Evolutionary conservation across 805 yeast genomes (phyloP).

Genomic region (Yarrowia deformans): DNA sequence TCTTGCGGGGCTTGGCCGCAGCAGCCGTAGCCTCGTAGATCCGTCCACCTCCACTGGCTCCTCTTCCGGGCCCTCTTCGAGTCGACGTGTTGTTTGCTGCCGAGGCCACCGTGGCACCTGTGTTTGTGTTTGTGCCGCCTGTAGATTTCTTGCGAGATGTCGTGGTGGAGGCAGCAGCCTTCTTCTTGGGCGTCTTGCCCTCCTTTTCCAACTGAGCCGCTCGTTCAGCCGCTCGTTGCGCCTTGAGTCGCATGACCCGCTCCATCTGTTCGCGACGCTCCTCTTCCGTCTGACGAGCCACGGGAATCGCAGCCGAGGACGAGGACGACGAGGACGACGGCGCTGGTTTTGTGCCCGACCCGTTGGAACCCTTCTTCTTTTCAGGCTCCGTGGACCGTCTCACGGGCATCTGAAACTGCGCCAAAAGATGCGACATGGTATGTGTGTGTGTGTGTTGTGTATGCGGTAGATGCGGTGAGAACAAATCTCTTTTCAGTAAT

Average conservation of each 20-base stretch:
- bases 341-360: background rate
- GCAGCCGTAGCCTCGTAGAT: constrained; percentile 13
- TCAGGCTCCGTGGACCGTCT: constrained; percentile 5
- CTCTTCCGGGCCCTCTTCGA: constrained; percentile 16
- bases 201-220: constrained; percentile 41
- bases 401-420: constrained; percentile 38
- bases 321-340: too few relatives aligned
- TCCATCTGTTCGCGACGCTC: constrained; percentile 44
- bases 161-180: constrained; percentile 45
- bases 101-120: background rate
- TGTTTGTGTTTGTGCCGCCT: background rate
- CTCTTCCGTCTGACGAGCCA: constrained; percentile 38
- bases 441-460: too few relatives aligned
- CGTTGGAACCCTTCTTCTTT: background rate
- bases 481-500: too few relatives aligned
- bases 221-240: constrained; percentile 44
- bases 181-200: constrained; percentile 51
- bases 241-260: constrained; percentile 47
- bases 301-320: background rate
- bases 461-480: too few relatives aligned
- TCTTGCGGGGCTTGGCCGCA: constrained; percentile 44
- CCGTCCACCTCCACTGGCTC: background rate
- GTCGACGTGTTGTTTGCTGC: background rate
- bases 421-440: constrained; percentile 29
- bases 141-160: background rate